Percentiles rank a stretch among this genome's conserved stretches.
Conservation (phyloP, 352 stramenopile species). For the Blastocystis sp. region DNA sequence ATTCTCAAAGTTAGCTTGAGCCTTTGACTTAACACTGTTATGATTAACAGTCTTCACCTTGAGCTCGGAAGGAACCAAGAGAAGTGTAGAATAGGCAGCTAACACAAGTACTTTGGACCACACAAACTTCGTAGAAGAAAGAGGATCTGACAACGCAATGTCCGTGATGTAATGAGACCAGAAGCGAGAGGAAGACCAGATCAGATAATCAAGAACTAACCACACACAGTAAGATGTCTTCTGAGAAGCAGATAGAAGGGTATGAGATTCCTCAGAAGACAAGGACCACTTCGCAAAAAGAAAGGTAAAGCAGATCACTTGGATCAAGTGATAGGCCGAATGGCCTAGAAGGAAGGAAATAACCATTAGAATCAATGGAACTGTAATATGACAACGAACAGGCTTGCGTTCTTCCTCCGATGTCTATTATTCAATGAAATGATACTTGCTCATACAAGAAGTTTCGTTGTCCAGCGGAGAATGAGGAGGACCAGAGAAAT, state of each 20-base stretch:
- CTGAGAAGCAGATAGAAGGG: background rate
- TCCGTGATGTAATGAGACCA: background rate
- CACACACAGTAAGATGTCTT: background rate
- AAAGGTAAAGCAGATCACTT: constrained; percentile 3
- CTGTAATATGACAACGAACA: background rate
- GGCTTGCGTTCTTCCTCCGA: background rate
- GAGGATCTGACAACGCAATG: background rate
- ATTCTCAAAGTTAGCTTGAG: background rate
- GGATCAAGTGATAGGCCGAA: background rate
- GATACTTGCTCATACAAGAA: background rate
- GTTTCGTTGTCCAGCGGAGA: background rate
- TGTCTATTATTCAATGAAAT: background rate
- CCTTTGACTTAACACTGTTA: background rate
- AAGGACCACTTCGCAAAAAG: constrained; percentile 37
- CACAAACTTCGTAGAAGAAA: background rate
- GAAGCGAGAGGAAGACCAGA: constrained; percentile 34
- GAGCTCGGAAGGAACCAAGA: background rate
- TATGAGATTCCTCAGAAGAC: background rate
- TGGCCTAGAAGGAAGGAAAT: background rate
- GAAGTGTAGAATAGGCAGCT: background rate
- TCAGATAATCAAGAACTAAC: background rate
- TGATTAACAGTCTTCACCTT: background rate
- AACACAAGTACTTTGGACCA: background rate
- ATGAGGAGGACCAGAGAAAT: constrained; percentile 27
- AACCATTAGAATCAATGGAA: constrained; percentile 11